Base-by-base conservation (phyloP, 1,284 basidiomycete genomes). In the Macrocybe sp. region DNA sequence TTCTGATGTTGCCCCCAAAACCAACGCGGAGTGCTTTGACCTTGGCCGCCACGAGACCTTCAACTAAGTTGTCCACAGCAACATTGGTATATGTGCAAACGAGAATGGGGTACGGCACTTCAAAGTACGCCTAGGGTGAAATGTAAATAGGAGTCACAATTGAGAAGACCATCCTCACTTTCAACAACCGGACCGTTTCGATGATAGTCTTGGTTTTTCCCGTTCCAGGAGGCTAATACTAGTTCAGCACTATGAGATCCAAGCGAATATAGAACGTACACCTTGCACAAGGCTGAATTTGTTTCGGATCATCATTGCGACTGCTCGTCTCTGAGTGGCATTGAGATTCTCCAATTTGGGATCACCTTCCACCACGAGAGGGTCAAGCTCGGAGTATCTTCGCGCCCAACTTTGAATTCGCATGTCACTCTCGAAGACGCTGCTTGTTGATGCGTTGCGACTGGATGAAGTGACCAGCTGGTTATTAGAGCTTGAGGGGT, bases 121-220 rank as follows among this genome's bases (percentile, higher is more conserved):
- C 74, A 64, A 94, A 97, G 61, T 93, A 81, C 6, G 68, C 59
- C 82, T 86, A 52, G 6, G 46, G 7, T 7, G 32, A 40, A 16
- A 50, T 35, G 32, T 33, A 43, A 48, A 33, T 3, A 4, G 29
- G 8, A 7, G 7, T 14, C 7, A 32, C 14, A 16, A 30, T 8
- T 32, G 28, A 16, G 28, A 35, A 29, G 14, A 7, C 33, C 12
- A 38, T 36, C 11, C 9, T 14, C 14, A 81, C 78, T 74, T 97
- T 97, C 54, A 97, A 79, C 29, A 97, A 66, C 55, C 81, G 81
- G 56, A 94, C 76, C 1, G 90, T 76, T 60, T 94, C 85, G 31
- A 95, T 85, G 44, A 97, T 92, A 0, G 94, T 96, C 59, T 87
- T 85, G 1, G 93, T 96, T 68, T 97, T 97, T 41, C 94, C 92